A percentile compares a stretch with the other conserved stretches of the same genome.
Conservation (phyloP, 75 land plant genomes). For the Isoetes taiwanensis region DNA sequence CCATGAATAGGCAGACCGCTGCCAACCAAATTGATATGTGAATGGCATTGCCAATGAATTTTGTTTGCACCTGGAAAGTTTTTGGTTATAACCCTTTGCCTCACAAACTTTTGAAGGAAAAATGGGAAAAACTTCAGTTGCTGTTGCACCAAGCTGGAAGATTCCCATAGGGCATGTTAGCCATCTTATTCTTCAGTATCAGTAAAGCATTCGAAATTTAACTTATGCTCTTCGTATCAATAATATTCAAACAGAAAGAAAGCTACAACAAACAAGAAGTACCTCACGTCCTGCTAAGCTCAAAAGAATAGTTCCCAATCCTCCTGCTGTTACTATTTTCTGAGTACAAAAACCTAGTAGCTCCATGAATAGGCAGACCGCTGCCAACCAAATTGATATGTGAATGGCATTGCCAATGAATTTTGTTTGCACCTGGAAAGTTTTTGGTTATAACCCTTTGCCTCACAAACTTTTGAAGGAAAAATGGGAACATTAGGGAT, state of each 20-base stretch:
- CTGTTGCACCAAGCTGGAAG: too few species aligned
- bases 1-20: conserved; percentile 6
- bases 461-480: too few species aligned
- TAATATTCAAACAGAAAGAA: too few species aligned
- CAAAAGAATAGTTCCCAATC: neutral
- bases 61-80: neutral
- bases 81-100: too few species aligned
- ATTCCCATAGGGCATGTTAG: too few species aligned
- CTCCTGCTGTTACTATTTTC: conserved; percentile 1
- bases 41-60: neutral
- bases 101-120: too few species aligned
- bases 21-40: neutral
- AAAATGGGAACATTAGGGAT: too few species aligned
- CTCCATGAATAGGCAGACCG: conserved; percentile 7
- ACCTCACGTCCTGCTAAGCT: conserved; percentile 1
- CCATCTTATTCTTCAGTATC: too few species aligned
- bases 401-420: neutral
- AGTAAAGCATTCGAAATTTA: too few species aligned
- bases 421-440: neutral
- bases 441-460: too few species aligned
- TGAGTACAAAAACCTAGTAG: conserved; percentile 3
- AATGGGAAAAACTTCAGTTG: too few species aligned
- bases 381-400: neutral
- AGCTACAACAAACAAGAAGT: neutral
- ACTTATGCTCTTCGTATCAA: too few species aligned